Percentiles rank a stretch among this genome's conserved stretches.
Evolutionary conservation across 1,139 yeast species (phyloP).

Genomic region (Lodderomyces orthopsilosis): DNA sequence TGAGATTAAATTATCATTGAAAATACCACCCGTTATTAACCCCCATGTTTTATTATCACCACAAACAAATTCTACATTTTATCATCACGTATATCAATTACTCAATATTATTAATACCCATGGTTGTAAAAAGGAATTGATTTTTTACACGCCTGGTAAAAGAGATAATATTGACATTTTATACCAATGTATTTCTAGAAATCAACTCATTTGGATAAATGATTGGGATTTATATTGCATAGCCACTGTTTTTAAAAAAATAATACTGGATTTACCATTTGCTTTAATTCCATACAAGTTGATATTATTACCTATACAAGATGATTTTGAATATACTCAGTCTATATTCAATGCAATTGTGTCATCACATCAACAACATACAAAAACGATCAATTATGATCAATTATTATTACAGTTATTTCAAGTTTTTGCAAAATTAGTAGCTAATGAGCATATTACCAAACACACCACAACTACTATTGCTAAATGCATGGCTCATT

Average conservation of each 20-base stretch:
- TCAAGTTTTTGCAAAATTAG: slow-evolving; percentile 36
- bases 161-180: slow-evolving; percentile 49
- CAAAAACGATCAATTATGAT: slow-evolving; percentile 15
- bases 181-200: slow-evolving; percentile 51
- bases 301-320: slow-evolving; percentile 48
- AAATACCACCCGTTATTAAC: slow-evolving; percentile 23
- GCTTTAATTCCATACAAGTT: slow-evolving; percentile 44
- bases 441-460: slow-evolving; percentile 31
- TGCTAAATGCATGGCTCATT: slow-evolving; percentile 48
- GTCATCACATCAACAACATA: slow-evolving; percentile 8
- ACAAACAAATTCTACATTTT: slow-evolving; percentile 29
- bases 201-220: slow-evolving; percentile 54
- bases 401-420: slow-evolving; percentile 40
- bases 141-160: slow-evolving; percentile 61
- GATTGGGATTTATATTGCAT: slow-evolving; percentile 65
- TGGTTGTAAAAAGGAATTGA: slow-evolving; percentile 43
- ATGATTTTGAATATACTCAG: slow-evolving; percentile 40
- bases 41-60: slow-evolving; percentile 21
- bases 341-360: slow-evolving; percentile 23
- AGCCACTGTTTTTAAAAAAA: slow-evolving; percentile 50
- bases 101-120: slow-evolving; percentile 46
- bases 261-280: slow-evolving; percentile 42
- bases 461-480: slow-evolving; percentile 46
- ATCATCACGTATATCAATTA: slow-evolving; percentile 47
- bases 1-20: slow-evolving; percentile 20